These are phyloP conservation scores for Halenospora varia DNA, from an alignment of 495 filamentous ascomycete genomes.

Conservation along the genomic window DNA sequence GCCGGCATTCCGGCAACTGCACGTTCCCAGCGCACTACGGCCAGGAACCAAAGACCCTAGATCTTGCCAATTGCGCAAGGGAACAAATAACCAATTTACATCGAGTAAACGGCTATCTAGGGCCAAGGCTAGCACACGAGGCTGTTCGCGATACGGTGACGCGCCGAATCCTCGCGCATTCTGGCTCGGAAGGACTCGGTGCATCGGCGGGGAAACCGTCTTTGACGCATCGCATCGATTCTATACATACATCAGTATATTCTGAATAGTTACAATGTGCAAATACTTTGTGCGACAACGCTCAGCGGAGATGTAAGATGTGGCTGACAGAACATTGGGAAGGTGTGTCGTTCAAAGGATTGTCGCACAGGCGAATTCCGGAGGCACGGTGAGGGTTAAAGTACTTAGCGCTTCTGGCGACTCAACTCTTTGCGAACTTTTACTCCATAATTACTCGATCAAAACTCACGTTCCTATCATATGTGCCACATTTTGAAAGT, in stretches of 20 bases:
- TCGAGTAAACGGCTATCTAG: slow-evolving; percentile 8
- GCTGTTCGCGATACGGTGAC: not conserved
- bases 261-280: not conserved
- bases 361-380: not conserved
- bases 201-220: not conserved
- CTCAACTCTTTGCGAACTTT: slow-evolving; percentile 4
- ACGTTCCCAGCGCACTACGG: too few relatives aligned
- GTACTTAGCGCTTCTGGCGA: not conserved
- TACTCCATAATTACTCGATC: slow-evolving; percentile 23
- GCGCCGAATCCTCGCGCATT: not conserved
- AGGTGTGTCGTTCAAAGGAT: not conserved
- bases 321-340: not conserved
- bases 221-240: not conserved
- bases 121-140: not conserved
- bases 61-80: not conserved
- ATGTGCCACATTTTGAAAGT: not conserved
- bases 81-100: slow-evolving; percentile 4
- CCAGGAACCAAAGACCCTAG: not conserved
- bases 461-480: slow-evolving; percentile 13
- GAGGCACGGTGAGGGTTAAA: not conserved
- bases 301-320: not conserved
- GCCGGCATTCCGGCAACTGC: not conserved
- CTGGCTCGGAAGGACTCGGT: not conserved
- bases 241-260: not conserved
- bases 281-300: not conserved